Conservation (phyloP, 1,284 basidiomycete genomes). For the Microstroma glucosiphilum region DNA sequence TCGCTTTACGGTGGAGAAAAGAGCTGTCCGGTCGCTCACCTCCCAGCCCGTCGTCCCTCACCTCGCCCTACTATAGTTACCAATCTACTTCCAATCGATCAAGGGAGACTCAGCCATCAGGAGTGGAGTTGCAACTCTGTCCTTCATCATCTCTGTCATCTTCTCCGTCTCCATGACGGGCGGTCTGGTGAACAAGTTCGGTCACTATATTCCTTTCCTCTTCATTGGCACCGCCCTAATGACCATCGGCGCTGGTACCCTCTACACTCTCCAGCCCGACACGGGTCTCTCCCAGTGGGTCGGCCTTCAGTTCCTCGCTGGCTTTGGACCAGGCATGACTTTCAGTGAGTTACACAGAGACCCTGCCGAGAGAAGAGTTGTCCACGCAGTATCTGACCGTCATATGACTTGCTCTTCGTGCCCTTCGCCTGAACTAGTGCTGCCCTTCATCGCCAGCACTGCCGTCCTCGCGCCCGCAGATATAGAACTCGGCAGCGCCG, state of each 20-base stretch:
- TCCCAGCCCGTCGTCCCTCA: too few relatives aligned
- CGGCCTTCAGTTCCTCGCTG: conserved; percentile 27
- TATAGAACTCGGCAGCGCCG: conserved; percentile 25
- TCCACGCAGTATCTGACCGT: not conserved
- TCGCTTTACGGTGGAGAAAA: too few relatives aligned
- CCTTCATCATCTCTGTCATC: conserved; percentile 41
- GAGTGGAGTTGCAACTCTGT: conserved; percentile 41
- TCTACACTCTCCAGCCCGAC: conserved; percentile 22
- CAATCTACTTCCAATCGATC: conserved; percentile 36
- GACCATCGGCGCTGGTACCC: conserved; percentile 19
- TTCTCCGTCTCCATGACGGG: conserved; percentile 34
- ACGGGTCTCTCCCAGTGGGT: conserved; percentile 19
- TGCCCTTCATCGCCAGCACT: conserved; percentile 27
- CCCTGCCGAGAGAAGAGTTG: conserved; percentile 7
- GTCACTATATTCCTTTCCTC: conserved; percentile 31
- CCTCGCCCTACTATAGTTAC: too few relatives aligned
- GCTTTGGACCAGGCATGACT: conserved; percentile 23
- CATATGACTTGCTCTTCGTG: too few relatives aligned
- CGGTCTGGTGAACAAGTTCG: conserved; percentile 23
- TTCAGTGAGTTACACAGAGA: too few relatives aligned
- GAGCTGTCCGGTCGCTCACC: too few relatives aligned
- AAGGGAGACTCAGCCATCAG: conserved; percentile 32
- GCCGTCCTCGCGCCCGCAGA: conserved; percentile 18
- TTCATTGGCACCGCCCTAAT: conserved; percentile 21
- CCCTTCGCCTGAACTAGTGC: too few relatives aligned